phyloP scores from a whole-genome alignment of 2,329 filamentous ascomycete species.

The Xylariaceae sp. region DNA sequence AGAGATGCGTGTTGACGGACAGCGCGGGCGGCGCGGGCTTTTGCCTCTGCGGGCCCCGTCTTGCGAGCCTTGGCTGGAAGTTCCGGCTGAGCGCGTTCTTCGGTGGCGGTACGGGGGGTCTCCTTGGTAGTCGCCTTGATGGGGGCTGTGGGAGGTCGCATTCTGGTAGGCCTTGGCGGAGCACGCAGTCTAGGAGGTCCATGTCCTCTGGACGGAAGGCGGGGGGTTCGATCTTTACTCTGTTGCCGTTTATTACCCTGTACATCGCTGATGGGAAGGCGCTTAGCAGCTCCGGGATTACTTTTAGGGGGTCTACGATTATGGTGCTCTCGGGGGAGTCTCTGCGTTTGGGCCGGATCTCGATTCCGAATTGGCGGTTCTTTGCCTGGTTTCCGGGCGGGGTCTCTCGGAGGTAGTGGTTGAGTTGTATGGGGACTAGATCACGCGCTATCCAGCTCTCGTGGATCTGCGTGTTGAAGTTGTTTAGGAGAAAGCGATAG shows the following conservation, averaged over 20 bases:
- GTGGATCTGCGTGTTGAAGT: slow-evolving; percentile 23
- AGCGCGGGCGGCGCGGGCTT: not conserved
- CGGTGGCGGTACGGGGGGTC: slow-evolving; percentile 6
- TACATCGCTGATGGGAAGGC: slow-evolving; percentile 16
- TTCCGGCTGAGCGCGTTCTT: slow-evolving; percentile 2
- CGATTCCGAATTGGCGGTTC: slow-evolving; percentile 12
- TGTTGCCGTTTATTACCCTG: slow-evolving; percentile 4
- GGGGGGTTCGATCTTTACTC: slow-evolving; percentile 10
- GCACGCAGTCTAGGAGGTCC: slow-evolving; percentile 17
- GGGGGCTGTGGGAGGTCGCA: not conserved
- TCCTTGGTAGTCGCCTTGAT: not conserved
- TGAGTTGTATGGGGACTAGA: slow-evolving; percentile 24
- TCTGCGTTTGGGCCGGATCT: slow-evolving; percentile 11
- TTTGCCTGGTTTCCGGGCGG: not conserved
- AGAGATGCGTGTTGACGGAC: slow-evolving; percentile 12
- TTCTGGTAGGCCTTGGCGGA: slow-evolving; percentile 8
- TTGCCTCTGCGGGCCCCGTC: not conserved
- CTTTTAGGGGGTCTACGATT: slow-evolving; percentile 19
- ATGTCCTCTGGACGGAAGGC: slow-evolving; percentile 17
- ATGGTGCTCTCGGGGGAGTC: slow-evolving; percentile 9
- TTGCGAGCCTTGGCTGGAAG: not conserved
- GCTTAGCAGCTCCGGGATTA: slow-evolving; percentile 20
- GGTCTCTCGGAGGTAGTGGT: slow-evolving; percentile 18
- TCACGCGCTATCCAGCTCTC: slow-evolving; percentile 22
- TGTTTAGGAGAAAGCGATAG: slow-evolving; percentile 20